Evolutionary conservation across 345 rosid genomes (phyloP), one percentile per base, ranked within the genome.

Genomic region (Gossypium herbaceum): DNA sequence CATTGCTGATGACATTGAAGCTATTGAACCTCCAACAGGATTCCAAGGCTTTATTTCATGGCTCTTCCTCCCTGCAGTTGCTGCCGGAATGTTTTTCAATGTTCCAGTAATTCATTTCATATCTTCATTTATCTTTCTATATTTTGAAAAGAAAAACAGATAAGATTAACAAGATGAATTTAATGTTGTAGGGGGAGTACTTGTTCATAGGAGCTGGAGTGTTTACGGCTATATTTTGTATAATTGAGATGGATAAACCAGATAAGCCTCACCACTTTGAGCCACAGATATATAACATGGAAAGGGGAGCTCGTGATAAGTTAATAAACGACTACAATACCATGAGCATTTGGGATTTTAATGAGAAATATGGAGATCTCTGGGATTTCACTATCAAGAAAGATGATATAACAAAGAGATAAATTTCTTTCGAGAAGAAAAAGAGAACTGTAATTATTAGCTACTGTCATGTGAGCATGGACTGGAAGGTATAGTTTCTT

Each of bases 281-380:
- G 79, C 97, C 98, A 16, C 95, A 92, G 82, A 92, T 94, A 63
- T 91, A 91, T 85, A 87, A 83, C 70, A 83, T 90, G 90, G 97
- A 91, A 79, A 88, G 92, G 74, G 97, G 92, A 78, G 94, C 91
- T 71, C 94, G 98, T 11, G 97, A 91, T 78, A 92, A 92, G 86
- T 80, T 94, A 60, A 91, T 94, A 60, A 85, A 79, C 19, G 97
- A 92, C 78, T 92, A 94, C 79, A 94, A 94, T 44, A 75, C 89
- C 24, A 94, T 94, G 97, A 87, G 82, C 78, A 92, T 88, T 13
- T 92, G 98, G 97, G 97, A 92, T 65, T 92, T 92, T 72, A 94
- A 92, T 76, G 95, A 91, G 81, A 92, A 94, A 80, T 92, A 91
- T 75, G 97, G 95, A 59, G 92, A 92, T 73, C 76, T 94, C 70